Evolutionary conservation across 164 flowering plant species (phyloP).

Genomic region (grape (Vitis vinifera)): ASM3070453v1 NC_081814.1:6735501-6736000

Average conservation of each 20-base stretch:
- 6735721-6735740: constrained; percentile 58
- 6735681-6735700: constrained; percentile 79
- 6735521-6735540: constrained; percentile 76
- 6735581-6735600: constrained; percentile 70
- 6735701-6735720: constrained; percentile 61
- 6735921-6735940: constrained; percentile 22
- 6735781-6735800: not conserved
- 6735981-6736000: no score
- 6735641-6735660: constrained; percentile 47
- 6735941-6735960: not conserved
- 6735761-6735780: constrained; percentile 10
- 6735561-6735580: constrained; percentile 67
- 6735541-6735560: constrained; percentile 66
- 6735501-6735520: constrained; percentile 85
- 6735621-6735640: constrained; percentile 55
- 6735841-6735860: no score
- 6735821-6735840: no score
- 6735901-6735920: constrained; percentile 4
- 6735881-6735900: no score
- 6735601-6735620: constrained; percentile 51
- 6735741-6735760: constrained; percentile 59
- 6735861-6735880: no score
- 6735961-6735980: no score
- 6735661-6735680: constrained; percentile 68
- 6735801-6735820: not conserved